A percentile compares a stretch with the other conserved stretches of the same genome.
These are phyloP conservation scores for Akanthomyces uredinophilus DNA, from an alignment of 2,329 filamentous ascomycete genomes.

Conservation along the genomic window DNA sequence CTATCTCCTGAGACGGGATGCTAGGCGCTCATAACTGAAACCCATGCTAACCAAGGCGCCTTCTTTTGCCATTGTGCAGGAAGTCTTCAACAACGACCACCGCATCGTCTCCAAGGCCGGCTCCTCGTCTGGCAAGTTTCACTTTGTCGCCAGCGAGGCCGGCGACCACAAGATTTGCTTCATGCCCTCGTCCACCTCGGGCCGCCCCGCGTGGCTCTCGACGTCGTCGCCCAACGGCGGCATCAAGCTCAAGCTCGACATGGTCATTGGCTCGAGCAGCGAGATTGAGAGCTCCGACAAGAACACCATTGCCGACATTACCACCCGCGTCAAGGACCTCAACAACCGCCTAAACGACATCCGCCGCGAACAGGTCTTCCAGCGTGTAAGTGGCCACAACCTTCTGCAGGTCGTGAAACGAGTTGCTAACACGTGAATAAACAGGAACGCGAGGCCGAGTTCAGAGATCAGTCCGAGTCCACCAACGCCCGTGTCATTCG, in stretches of 20 bases:
- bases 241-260: constrained; percentile 79
- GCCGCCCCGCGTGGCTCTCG: constrained; percentile 67
- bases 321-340: constrained; percentile 81
- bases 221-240: constrained; percentile 62
- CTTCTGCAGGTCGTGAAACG: not conserved
- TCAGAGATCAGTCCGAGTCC: constrained; percentile 92
- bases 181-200: constrained; percentile 70
- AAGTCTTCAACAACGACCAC: constrained; percentile 97
- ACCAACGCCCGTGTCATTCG: constrained; percentile 89
- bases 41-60: constrained; percentile 14
- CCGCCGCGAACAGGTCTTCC: constrained; percentile 90
- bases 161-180: constrained; percentile 97
- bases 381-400: constrained; percentile 57
- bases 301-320: constrained; percentile 84
- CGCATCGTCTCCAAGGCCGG: constrained; percentile 87
- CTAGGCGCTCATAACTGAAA: not conserved
- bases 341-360: constrained; percentile 86
- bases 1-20: too few relatives aligned
- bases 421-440: not conserved
- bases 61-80: constrained; percentile 40
- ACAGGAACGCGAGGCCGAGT: constrained; percentile 94
- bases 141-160: constrained; percentile 90
- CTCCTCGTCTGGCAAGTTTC: constrained; percentile 73
- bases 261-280: constrained; percentile 91
- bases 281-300: constrained; percentile 93